These are phyloP conservation scores for Casaregolazyma suthepensis DNA, from an alignment of 1,139 yeast genomes.

Conservation along the genomic window DNA sequence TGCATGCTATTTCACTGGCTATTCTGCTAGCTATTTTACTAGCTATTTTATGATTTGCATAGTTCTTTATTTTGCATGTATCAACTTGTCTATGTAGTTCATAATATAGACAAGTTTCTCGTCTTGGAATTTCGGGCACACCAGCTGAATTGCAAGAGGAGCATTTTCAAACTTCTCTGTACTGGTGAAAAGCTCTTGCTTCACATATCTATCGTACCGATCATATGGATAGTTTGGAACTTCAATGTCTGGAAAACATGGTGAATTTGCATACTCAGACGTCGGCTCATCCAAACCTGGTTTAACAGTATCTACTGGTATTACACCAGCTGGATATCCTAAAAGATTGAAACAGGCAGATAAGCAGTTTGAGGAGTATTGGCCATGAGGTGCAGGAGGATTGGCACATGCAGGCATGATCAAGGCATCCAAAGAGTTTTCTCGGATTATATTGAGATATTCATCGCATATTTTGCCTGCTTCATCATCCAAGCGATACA, in stretches of 20 bases:
- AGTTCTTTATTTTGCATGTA: not conserved
- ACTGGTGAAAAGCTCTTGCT: not conserved
- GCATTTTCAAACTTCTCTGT: conserved; percentile 2
- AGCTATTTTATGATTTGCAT: not conserved
- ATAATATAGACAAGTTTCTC: conserved; percentile 1
- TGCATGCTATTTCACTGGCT: not conserved
- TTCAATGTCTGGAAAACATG: conserved; percentile 2
- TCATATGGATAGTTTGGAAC: conserved; percentile 4
- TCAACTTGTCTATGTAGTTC: conserved; percentile 2
- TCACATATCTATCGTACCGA: conserved; percentile 6
- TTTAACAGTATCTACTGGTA: not conserved
- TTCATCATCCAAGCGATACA: not conserved
- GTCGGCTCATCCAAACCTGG: not conserved
- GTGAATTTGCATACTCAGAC: not conserved
- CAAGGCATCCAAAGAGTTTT: conserved; percentile 1
- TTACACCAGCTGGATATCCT: conserved; percentile 1
- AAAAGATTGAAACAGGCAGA: conserved; percentile 1
- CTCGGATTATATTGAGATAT: not conserved
- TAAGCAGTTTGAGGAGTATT: conserved; percentile 2
- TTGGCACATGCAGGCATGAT: conserved; percentile 4
- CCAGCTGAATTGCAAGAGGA: conserved; percentile 2
- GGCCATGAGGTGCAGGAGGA: conserved; percentile 6
- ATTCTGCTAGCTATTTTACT: no score
- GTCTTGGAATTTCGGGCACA: conserved; percentile 1
- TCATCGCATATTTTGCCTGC: conserved; percentile 1